Conservation (phyloP, 2,329 filamentous ascomycete species). For the Gyromitra esculenta region DNA sequence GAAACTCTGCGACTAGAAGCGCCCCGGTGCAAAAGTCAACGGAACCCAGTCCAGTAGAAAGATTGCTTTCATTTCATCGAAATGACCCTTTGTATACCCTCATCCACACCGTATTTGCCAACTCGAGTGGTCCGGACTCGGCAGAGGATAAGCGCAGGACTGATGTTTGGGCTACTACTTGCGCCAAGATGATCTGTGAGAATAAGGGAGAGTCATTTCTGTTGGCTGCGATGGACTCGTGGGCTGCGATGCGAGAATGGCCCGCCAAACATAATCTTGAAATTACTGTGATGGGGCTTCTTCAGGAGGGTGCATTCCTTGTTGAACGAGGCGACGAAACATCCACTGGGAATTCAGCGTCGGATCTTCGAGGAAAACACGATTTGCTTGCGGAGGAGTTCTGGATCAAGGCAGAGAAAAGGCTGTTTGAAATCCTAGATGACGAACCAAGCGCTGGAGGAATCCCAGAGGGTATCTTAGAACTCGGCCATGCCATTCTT, state of each 20-base stretch:
- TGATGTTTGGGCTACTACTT: slow-evolving; percentile 87
- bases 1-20: slow-evolving; percentile 56
- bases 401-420: slow-evolving; percentile 81
- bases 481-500: slow-evolving; percentile 84
- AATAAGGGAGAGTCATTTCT: slow-evolving; percentile 83
- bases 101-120: slow-evolving; percentile 88
- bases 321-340: slow-evolving; percentile 86
- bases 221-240: slow-evolving; percentile 84
- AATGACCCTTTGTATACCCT: slow-evolving; percentile 86
- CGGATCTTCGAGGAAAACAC: slow-evolving; percentile 63
- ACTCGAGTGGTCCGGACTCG: slow-evolving; percentile 82
- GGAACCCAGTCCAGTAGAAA: slow-evolving; percentile 74
- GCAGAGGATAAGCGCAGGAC: slow-evolving; percentile 81
- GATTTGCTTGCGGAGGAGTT: slow-evolving; percentile 87
- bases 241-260: slow-evolving; percentile 88
- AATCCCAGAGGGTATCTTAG: slow-evolving; percentile 84
- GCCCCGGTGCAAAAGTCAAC: slow-evolving; percentile 60
- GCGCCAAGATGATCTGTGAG: slow-evolving; percentile 82
- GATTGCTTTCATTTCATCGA: slow-evolving; percentile 86
- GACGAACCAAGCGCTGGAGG: slow-evolving; percentile 79
- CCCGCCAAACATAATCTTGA: slow-evolving; percentile 88
- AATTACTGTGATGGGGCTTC: slow-evolving; percentile 91
- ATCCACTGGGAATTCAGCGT: slow-evolving; percentile 70
- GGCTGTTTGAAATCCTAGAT: slow-evolving; percentile 85
- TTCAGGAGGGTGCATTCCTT: slow-evolving; percentile 91